Percentiles rank a stretch among this genome's conserved stretches.
phyloP scores from a whole-genome alignment of 371 early-diverging fungal species.

The Lichtheimia hyalospora region DNA sequence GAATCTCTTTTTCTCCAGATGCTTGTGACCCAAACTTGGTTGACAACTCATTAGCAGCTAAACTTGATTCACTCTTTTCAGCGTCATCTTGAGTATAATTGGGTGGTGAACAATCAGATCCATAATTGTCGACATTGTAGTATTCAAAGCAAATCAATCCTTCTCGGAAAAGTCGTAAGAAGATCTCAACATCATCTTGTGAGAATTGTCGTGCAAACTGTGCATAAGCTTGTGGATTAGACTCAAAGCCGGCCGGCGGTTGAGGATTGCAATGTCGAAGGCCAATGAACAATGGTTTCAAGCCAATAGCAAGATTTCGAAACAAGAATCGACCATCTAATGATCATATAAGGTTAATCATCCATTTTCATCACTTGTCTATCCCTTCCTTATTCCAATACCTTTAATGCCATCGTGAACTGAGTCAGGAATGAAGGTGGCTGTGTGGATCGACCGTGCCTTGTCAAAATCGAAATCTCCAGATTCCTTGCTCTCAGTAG shows the following conservation, averaged over 20 bases:
- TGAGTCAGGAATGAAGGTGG: conserved; percentile 59
- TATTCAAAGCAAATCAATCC: conserved; percentile 89
- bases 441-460: conserved; percentile 76
- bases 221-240: conserved; percentile 30
- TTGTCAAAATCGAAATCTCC: conserved; percentile 84
- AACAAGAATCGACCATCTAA: conserved; percentile 77
- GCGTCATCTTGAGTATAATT: conserved; percentile 12
- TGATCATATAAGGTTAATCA: neutral
- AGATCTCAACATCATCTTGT: conserved; percentile 70
- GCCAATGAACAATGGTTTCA: conserved; percentile 80
- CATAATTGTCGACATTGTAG: conserved; percentile 74
- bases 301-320: conserved; percentile 82
- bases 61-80: conserved; percentile 28
- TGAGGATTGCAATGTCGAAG: conserved; percentile 75
- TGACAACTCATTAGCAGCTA: conserved; percentile 32
- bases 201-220: conserved; percentile 66
- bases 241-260: conserved; percentile 39
- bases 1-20: conserved; percentile 86
- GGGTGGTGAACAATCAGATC: conserved; percentile 48
- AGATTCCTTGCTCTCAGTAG: conserved; percentile 17
- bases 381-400: conserved; percentile 13
- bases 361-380: too few species aligned
- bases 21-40: conserved; percentile 49
- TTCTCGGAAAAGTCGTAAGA: conserved; percentile 77
- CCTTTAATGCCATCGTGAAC: conserved; percentile 77